Evolutionary conservation across 2,329 filamentous ascomycete species (phyloP).

Genomic region (Botryotinia calthae): DNA sequence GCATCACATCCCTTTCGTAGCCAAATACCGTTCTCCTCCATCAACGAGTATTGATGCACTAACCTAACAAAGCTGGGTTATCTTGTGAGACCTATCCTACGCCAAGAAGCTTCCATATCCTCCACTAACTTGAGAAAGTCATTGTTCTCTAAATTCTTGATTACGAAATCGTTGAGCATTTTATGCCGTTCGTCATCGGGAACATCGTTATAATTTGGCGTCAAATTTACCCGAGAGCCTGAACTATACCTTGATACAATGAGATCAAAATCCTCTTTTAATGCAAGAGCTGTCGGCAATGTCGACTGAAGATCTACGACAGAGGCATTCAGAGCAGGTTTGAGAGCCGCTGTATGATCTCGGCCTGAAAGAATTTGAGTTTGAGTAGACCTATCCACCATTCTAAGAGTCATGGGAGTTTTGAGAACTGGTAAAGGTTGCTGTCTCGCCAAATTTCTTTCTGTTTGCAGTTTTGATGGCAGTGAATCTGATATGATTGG

Average conservation of each 20-base stretch:
- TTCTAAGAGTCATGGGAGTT: constrained; percentile 26
- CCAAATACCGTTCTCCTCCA: neutral
- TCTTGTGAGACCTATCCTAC: constrained; percentile 46
- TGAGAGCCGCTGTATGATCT: constrained; percentile 23
- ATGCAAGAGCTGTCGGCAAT: neutral
- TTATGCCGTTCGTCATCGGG: constrained; percentile 42
- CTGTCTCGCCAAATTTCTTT: constrained; percentile 17
- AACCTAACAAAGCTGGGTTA: constrained; percentile 17
- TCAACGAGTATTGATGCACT: neutral
- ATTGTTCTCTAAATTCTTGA: constrained; percentile 48
- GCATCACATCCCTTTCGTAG: neutral
- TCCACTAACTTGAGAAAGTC: constrained; percentile 50
- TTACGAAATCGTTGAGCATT: constrained; percentile 50
- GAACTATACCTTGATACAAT: neutral
- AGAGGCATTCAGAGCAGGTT: neutral
- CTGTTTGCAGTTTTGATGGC: constrained; percentile 24
- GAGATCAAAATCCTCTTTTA: constrained; percentile 7
- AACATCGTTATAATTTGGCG: constrained; percentile 22
- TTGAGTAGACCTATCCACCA: constrained; percentile 36
- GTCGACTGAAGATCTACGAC: neutral
- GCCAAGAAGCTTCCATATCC: constrained; percentile 51
- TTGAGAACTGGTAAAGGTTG: constrained; percentile 20
- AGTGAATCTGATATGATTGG: constrained; percentile 24
- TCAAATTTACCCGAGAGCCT: neutral
- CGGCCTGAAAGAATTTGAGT: constrained; percentile 31